A percentile compares a stretch with the other conserved stretches of the same genome.
Evolutionary conservation across 2,329 filamentous ascomycete species (phyloP).

Genomic region (Pestalotiopsis sp.): DNA sequence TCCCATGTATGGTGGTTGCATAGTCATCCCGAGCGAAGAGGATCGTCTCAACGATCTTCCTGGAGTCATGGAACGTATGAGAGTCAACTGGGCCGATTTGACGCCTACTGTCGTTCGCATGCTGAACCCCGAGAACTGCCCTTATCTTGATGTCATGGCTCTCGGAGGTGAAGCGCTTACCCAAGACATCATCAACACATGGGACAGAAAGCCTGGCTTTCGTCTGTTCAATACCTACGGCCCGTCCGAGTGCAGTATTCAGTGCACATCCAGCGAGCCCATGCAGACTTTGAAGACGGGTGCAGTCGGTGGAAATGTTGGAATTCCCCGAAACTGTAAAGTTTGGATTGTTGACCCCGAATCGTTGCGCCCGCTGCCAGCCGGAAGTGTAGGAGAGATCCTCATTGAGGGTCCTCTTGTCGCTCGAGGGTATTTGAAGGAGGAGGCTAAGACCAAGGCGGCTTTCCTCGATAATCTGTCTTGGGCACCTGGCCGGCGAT

Average conservation of each 20-base stretch:
- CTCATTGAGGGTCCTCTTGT: constrained; percentile 7
- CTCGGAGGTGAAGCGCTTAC: constrained; percentile 28
- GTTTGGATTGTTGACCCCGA: constrained; percentile 5
- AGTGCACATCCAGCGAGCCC: neutral
- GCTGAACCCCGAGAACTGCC: constrained; percentile 24
- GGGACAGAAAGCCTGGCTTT: neutral
- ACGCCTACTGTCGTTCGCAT: constrained; percentile 30
- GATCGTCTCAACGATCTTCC: constrained; percentile 35
- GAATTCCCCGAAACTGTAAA: neutral
- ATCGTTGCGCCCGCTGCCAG: neutral
- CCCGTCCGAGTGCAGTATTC: constrained; percentile 1
- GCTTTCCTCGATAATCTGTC: constrained; percentile 14
- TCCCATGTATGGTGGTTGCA: constrained; percentile 37
- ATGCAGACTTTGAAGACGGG: neutral
- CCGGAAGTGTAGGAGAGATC: constrained; percentile 7
- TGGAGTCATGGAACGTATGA: constrained; percentile 19
- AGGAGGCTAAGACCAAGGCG: neutral
- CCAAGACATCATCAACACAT: neutral
- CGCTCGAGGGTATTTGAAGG: constrained; percentile 5
- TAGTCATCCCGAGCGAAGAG: constrained; percentile 38
- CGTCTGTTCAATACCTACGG: constrained; percentile 3
- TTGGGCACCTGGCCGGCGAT: neutral
- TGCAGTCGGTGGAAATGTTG: neutral
- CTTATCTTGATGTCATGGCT: constrained; percentile 21
- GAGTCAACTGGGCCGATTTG: constrained; percentile 24